phyloP scores from a whole-genome alignment of 176 grass and related monocot species.

The Aechmea fasciata region DNA sequence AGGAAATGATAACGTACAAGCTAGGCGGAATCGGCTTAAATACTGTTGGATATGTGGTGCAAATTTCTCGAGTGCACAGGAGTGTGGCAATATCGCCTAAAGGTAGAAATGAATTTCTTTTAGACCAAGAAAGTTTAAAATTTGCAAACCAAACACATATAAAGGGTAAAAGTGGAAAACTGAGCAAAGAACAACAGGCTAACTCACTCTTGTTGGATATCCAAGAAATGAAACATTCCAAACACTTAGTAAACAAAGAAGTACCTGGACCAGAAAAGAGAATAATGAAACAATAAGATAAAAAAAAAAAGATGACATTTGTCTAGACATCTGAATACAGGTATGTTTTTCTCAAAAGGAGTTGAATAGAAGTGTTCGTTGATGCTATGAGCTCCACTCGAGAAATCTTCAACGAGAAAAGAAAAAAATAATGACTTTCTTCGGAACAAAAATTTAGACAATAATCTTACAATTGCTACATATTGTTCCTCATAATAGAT shows the following conservation, averaged over 20 bases:
- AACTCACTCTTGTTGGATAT: slow-evolving; percentile 80
- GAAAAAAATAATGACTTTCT: too few relatives aligned
- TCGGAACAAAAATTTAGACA: too few relatives aligned
- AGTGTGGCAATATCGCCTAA: slow-evolving; percentile 91
- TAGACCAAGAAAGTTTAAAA: slow-evolving; percentile 8
- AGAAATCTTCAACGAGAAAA: too few relatives aligned
- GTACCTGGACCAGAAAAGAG: slow-evolving; percentile 45
- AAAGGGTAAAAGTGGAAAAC: too few relatives aligned
- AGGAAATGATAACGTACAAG: background rate
- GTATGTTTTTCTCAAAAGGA: too few relatives aligned
- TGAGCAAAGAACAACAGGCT: slow-evolving; percentile 5
- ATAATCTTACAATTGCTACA: too few relatives aligned
- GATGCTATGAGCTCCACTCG: too few relatives aligned
- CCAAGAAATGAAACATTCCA: slow-evolving; percentile 98
- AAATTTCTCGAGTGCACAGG: slow-evolving; percentile 91
- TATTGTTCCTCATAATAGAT: too few relatives aligned
- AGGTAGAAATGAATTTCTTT: background rate
- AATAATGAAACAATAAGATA: slow-evolving; percentile 2
- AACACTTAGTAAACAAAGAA: slow-evolving; percentile 91
- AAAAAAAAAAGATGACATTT: too few relatives aligned
- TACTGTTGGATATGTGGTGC: slow-evolving; percentile 99
- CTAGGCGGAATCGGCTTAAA: slow-evolving; percentile 17
- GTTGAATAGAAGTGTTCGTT: too few relatives aligned
- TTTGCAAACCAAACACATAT: background rate
- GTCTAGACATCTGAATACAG: too few relatives aligned